Conservation (phyloP, 441 rosid species). For the Sinapis alba region DNA sequence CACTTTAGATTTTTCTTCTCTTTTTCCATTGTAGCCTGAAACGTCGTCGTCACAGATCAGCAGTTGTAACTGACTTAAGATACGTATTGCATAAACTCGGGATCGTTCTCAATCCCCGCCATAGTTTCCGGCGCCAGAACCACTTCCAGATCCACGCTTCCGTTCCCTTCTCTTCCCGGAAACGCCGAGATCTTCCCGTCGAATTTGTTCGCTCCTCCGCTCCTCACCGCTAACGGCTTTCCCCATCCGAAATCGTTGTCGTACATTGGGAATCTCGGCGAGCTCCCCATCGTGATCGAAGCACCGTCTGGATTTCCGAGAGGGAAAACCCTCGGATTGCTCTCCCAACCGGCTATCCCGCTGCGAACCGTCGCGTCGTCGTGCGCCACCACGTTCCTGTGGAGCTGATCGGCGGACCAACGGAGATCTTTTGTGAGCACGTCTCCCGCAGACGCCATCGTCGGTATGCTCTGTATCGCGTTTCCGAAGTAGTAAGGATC, state of each 20-base stretch:
- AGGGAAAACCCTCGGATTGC: constrained; percentile 76
- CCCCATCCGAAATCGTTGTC: constrained; percentile 98
- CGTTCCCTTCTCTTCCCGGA: constrained; percentile 80
- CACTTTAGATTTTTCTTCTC: constrained; percentile 12
- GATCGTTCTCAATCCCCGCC: constrained; percentile 63
- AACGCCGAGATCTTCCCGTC: constrained; percentile 98
- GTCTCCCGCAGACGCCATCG: neutral
- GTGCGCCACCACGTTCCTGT: constrained; percentile 65
- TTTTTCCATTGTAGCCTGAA: neutral
- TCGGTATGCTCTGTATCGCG: constrained; percentile 1
- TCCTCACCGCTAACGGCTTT: constrained; percentile 78
- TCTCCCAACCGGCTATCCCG: constrained; percentile 76
- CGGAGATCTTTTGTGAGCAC: constrained; percentile 32
- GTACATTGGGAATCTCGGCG: constrained; percentile 97
- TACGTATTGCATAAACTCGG: constrained; percentile 87
- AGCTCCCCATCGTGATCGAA: constrained; percentile 95
- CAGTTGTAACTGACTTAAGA: constrained; percentile 35
- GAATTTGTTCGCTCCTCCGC: constrained; percentile 90
- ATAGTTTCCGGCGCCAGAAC: constrained; percentile 77
- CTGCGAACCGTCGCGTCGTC: constrained; percentile 60
- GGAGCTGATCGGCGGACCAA: constrained; percentile 50
- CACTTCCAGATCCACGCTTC: constrained; percentile 88
- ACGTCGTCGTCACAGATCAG: neutral
- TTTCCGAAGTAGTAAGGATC: neutral
- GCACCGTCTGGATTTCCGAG: constrained; percentile 93